phyloP scores from a whole-genome alignment of 140 eudicot genomes.

The Bidens hawaiensis region DNA sequence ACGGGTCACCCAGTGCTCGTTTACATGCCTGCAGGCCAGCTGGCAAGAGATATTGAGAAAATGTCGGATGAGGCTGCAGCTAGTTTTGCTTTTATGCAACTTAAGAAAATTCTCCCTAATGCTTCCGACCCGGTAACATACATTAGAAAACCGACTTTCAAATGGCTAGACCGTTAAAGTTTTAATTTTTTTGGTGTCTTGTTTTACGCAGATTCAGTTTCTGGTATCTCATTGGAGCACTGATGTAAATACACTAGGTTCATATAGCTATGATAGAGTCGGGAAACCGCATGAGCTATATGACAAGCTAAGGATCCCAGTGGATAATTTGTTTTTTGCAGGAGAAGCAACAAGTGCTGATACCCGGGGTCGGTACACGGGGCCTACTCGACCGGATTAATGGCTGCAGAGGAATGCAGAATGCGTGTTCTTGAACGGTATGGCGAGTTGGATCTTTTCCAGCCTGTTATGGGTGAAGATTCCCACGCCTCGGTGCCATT shows the following conservation, averaged over 20 bases:
- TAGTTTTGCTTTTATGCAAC: slow-evolving; percentile 67
- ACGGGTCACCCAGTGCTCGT: slow-evolving; percentile 88
- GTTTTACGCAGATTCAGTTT: slow-evolving; percentile 61
- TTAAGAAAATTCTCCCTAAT: slow-evolving; percentile 70
- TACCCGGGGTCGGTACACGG: slow-evolving; percentile 96
- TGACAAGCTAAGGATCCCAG: slow-evolving; percentile 80
- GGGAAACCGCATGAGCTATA: slow-evolving; percentile 92
- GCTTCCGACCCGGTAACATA: slow-evolving; percentile 74
- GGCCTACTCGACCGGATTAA: slow-evolving; percentile 85
- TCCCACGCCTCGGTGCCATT: slow-evolving; percentile 53
- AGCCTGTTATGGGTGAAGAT: slow-evolving; percentile 84
- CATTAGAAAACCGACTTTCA: background rate
- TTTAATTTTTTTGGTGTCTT: background rate
- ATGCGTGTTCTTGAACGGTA: slow-evolving; percentile 94
- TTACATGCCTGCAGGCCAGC: slow-evolving; percentile 96
- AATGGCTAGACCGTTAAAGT: background rate
- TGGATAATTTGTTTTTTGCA: slow-evolving; percentile 91
- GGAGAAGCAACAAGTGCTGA: slow-evolving; percentile 92
- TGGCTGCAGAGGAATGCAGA: slow-evolving; percentile 96
- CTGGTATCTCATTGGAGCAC: slow-evolving; percentile 91
- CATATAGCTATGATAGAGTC: slow-evolving; percentile 85
- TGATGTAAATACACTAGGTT: slow-evolving; percentile 74
- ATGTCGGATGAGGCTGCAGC: slow-evolving; percentile 90
- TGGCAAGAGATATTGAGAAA: slow-evolving; percentile 84
- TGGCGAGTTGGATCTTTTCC: slow-evolving; percentile 82